phyloP scores from a whole-genome alignment of 805 yeast genomes.

The Teunomyces panamensis region DNA sequence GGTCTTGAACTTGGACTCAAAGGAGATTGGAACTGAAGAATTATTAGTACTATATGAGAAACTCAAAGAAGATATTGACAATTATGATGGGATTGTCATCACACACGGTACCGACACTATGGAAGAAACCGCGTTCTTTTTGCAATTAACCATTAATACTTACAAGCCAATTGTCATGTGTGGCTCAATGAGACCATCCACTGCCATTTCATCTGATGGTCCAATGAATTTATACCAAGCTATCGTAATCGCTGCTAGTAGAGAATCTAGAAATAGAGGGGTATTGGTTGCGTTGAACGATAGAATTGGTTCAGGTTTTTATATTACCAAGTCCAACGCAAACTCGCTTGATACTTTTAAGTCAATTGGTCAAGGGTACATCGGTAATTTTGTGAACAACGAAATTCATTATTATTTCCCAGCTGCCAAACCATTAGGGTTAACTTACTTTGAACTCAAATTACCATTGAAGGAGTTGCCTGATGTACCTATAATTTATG shows the following conservation, averaged over 20 bases:
- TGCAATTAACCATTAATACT: constrained; percentile 46
- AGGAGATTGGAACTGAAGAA: constrained; percentile 48
- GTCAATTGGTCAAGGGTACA: constrained; percentile 63
- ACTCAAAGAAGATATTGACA: constrained; percentile 41
- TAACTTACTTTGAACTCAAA: constrained; percentile 35
- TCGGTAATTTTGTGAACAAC: constrained; percentile 68
- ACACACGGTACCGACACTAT: constrained; percentile 73
- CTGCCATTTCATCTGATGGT: constrained; percentile 69
- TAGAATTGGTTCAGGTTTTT: constrained; percentile 66
- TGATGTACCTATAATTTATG: constrained; percentile 56
- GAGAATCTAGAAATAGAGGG: constrained; percentile 53
- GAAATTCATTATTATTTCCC: constrained; percentile 65
- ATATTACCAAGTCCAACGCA: constrained; percentile 68
- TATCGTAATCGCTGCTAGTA: constrained; percentile 56
- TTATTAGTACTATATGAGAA: constrained; percentile 45
- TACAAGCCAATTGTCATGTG: constrained; percentile 61
- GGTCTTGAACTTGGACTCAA: constrained; percentile 59
- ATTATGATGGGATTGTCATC: constrained; percentile 58
- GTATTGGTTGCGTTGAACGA: constrained; percentile 65
- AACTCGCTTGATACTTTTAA: constrained; percentile 70
- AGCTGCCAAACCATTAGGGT: constrained; percentile 55
- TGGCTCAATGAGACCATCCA: constrained; percentile 74
- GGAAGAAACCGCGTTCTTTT: constrained; percentile 65
- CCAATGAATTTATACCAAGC: constrained; percentile 73
- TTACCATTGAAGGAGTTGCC: constrained; percentile 24